Evolutionary conservation across 129 eudicot species (phyloP).

Genomic region (Chrysanthemum seticuspe): DNA sequence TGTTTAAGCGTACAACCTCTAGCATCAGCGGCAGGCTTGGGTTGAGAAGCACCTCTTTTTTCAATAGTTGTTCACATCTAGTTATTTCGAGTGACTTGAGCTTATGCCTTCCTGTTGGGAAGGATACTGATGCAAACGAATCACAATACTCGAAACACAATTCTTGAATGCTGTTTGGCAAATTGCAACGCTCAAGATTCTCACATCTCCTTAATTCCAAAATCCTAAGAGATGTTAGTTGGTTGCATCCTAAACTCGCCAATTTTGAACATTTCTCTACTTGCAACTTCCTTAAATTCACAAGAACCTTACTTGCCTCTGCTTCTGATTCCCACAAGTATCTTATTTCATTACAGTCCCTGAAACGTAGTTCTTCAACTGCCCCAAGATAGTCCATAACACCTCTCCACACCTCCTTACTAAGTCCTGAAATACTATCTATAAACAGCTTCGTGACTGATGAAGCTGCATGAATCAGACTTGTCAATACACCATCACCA

Average conservation of each 20-base stretch:
- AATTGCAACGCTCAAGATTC: too few species aligned
- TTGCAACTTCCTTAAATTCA: background rate
- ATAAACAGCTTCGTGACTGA: conserved; percentile 1
- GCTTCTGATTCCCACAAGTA: conserved; percentile 11
- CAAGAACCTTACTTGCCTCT: conserved; percentile 13
- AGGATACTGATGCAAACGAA: too few species aligned
- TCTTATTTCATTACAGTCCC: background rate
- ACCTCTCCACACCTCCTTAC: conserved; percentile 9
- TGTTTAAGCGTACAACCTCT: too few species aligned
- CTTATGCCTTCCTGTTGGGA: background rate
- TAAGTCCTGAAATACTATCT: background rate
- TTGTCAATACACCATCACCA: conserved; percentile 8
- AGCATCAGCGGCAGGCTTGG: too few species aligned
- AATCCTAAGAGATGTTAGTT: background rate
- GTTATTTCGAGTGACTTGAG: background rate
- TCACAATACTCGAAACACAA: too few species aligned
- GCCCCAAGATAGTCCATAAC: background rate
- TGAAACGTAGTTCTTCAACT: background rate
- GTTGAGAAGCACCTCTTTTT: background rate
- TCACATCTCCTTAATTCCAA: background rate
- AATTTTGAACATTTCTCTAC: background rate
- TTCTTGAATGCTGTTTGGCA: too few species aligned
- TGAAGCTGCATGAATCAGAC: conserved; percentile 4
- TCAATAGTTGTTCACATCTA: background rate
- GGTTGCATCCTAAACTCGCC: conserved; percentile 13